phyloP scores from a whole-genome alignment of 352 stramenopile species.

The Aphanomyces cochlioides region DNA sequence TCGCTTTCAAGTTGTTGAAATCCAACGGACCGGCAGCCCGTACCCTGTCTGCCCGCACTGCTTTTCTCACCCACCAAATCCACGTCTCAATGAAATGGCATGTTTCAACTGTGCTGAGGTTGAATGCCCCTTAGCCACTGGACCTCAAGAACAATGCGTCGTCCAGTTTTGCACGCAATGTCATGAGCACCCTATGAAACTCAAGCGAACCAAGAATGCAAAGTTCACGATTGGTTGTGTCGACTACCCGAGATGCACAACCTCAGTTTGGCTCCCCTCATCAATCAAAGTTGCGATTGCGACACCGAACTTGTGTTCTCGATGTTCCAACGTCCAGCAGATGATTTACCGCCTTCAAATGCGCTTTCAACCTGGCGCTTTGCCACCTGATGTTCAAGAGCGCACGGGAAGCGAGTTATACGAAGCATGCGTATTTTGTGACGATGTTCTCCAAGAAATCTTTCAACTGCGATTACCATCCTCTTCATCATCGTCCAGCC shows the following conservation, averaged over 20 bases:
- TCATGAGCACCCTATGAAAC: slow-evolving; percentile 14
- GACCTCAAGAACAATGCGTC: not conserved
- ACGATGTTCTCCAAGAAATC: slow-evolving; percentile 18
- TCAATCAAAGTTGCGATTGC: not conserved
- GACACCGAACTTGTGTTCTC: slow-evolving; percentile 11
- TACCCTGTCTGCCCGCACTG: slow-evolving; percentile 38
- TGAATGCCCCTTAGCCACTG: slow-evolving; percentile 30
- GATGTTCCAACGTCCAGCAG: slow-evolving; percentile 13
- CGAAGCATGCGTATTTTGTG: slow-evolving; percentile 28
- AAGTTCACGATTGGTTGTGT: slow-evolving; percentile 24
- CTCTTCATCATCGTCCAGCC: not conserved
- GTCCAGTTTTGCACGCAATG: slow-evolving; percentile 26
- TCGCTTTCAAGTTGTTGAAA: slow-evolving; percentile 36
- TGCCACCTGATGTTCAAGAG: slow-evolving; percentile 19
- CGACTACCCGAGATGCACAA: slow-evolving; percentile 23
- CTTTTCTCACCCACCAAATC: slow-evolving; percentile 33
- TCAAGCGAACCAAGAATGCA: slow-evolving; percentile 19
- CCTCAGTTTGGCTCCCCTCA: slow-evolving; percentile 20
- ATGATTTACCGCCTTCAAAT: slow-evolving; percentile 7
- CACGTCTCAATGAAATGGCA: slow-evolving; percentile 28
- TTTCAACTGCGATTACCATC: slow-evolving; percentile 11
- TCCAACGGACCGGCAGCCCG: slow-evolving; percentile 17
- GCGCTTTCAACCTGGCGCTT: slow-evolving; percentile 7
- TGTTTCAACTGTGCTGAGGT: slow-evolving; percentile 30
- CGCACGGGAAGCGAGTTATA: not conserved